Evolutionary conservation across 306 rosid genomes (phyloP).

Genomic region (Medicago lupulina): DNA sequence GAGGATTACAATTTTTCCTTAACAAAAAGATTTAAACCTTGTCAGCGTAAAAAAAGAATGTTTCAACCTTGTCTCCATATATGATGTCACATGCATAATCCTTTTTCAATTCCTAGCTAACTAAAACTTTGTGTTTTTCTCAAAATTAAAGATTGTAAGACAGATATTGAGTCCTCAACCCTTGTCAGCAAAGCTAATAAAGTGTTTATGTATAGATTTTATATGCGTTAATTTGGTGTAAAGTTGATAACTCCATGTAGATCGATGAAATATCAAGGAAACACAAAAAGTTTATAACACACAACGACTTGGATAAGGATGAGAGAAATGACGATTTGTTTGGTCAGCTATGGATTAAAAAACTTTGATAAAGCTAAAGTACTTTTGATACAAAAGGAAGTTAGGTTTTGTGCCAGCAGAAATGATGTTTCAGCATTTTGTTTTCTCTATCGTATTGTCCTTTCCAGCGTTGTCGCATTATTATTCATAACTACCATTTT

Average conservation of each 20-base stretch:
- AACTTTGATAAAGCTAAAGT: conserved; percentile 18
- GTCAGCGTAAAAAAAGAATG: too few relatives aligned
- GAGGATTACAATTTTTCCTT: too few relatives aligned
- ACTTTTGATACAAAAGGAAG: conserved; percentile 14
- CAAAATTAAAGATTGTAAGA: conserved; percentile 22
- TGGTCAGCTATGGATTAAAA: conserved; percentile 31
- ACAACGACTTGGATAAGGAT: conserved; percentile 32
- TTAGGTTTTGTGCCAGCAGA: conserved; percentile 39
- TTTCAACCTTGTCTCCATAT: background rate
- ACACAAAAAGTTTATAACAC: background rate
- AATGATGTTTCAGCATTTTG: conserved; percentile 33
- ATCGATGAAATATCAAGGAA: background rate
- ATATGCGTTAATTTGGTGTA: background rate
- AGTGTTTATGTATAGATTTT: background rate
- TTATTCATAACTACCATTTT: background rate
- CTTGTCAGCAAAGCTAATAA: conserved; percentile 20
- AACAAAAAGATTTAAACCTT: too few relatives aligned
- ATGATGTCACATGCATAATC: conserved; percentile 1
- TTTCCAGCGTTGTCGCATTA: conserved; percentile 21
- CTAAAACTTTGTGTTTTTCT: conserved; percentile 13
- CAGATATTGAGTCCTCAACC: background rate
- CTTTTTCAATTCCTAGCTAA: background rate
- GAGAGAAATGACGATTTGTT: background rate
- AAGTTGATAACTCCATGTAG: background rate
- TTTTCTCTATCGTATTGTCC: conserved; percentile 17